A percentile compares a stretch with the other conserved stretches of the same genome.
Conservation (phyloP, 352 stramenopile species). For the Plasmopara halstedii region DNA sequence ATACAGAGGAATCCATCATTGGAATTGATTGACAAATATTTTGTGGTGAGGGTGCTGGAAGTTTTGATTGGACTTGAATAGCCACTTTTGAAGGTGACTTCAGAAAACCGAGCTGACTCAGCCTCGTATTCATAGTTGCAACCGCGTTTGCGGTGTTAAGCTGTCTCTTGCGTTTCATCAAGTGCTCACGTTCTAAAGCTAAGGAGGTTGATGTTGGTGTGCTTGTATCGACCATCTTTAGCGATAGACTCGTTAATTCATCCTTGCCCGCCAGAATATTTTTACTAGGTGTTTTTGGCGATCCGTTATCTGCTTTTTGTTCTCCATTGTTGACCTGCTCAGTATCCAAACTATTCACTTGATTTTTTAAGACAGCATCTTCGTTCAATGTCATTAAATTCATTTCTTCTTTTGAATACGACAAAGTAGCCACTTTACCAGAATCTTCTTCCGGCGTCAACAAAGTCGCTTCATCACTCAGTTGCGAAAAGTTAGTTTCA, state of each 20-base stretch:
- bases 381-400: not conserved
- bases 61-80: not conserved
- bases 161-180: constrained; percentile 66
- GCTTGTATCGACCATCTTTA: constrained; percentile 16
- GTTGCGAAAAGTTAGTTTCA: not conserved
- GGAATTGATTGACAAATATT: not conserved
- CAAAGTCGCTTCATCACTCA: constrained; percentile 8
- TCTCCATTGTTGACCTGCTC: not conserved
- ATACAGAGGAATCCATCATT: not conserved
- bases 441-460: not conserved
- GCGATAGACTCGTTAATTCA: constrained; percentile 25
- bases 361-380: not conserved
- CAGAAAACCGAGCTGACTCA: constrained; percentile 57
- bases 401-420: too few species aligned
- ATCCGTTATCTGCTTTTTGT: not conserved
- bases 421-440: too few species aligned
- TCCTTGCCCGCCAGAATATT: not conserved
- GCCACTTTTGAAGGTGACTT: constrained; percentile 3
- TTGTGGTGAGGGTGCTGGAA: not conserved
- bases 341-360: not conserved
- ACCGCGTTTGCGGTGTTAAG: constrained; percentile 69
- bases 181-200: constrained; percentile 56
- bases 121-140: constrained; percentile 57
- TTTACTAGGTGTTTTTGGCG: not conserved
- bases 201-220: constrained; percentile 27